Base-by-base conservation (phyloP, 176 grass and related monocot species). In the Carex pumila region DNA sequence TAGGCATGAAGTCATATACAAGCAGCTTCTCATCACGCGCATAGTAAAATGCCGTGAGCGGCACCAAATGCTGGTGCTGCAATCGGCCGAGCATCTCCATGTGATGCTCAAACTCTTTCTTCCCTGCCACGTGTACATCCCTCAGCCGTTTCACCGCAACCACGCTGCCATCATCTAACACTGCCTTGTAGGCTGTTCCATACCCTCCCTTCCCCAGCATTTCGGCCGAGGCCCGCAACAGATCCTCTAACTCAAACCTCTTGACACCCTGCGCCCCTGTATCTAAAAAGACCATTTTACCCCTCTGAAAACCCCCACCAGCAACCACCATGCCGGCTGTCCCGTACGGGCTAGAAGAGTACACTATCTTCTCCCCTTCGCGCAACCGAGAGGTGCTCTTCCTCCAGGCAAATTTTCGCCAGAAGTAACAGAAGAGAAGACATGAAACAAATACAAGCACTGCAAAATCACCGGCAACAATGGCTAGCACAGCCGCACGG, bases 1-100 rank as follows among this genome's bases (percentile, higher is more conserved):
- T 94, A 75, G 91, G 93, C 97, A 99, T 99, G 91, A 85, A 99
- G 81, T 99, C 97, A 86, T 94, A 99, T 49, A 99, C 97, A 0
- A 99, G 91, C 19, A 99, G 93, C 87, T 94, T 96, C 97, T 99
- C 97, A 86, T 99, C 97, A 75, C 88, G 91, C 59, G 93, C 93
- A 65, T 94, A 94, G 89, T 99, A 99, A 82, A 96, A 99, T 1
- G 97, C 97, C 12, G 81, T 87, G 64, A 99, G 93, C 7, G 88
- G 85, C 21, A 99, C 91, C 63, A 96, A 34, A 65, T 94, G 94
- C 61, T 85, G 93, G 89, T 99, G 97, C 11, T 85, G 88, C 77
- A 99, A 80, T 0, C 90, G 77, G 17, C 93, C 91, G 5, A 96
- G 90, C 18, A 86, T 85, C 14, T 91, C 91, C 91, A 99, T 92